Evolutionary conservation across 176 grass and related monocot genomes (phyloP).

Genomic region (sorghum (Sorghum bicolor)): DNA sequence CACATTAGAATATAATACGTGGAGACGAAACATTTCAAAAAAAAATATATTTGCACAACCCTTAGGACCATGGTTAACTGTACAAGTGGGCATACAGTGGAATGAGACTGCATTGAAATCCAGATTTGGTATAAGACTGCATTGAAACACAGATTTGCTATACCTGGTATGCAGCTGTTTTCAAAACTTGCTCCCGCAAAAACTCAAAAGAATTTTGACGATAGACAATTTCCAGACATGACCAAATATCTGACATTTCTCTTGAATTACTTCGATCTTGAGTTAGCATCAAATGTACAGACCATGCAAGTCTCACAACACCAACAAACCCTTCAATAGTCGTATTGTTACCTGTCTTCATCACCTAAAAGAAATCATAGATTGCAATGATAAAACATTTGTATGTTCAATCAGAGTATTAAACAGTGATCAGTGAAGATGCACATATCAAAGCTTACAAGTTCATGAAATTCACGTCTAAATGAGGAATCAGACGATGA

Average conservation of each 20-base stretch:
- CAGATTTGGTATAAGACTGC: constrained; percentile 20
- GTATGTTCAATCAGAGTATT: constrained; percentile 13
- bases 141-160: neutral
- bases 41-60: neutral
- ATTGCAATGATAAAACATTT: constrained; percentile 25
- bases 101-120: neutral
- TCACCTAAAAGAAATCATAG: constrained; percentile 52
- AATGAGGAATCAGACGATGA: constrained; percentile 71
- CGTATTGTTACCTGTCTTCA: constrained; percentile 56
- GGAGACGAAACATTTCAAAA: neutral
- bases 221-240: constrained; percentile 76
- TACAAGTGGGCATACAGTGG: constrained; percentile 1
- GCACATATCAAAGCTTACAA: constrained; percentile 50
- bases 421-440: constrained; percentile 15
- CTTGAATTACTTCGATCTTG: constrained; percentile 65
- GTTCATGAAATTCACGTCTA: constrained; percentile 83
- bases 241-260: constrained; percentile 53
- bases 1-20: neutral
- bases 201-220: constrained; percentile 74
- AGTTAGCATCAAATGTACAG: constrained; percentile 85
- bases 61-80: constrained; percentile 1
- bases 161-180: constrained; percentile 89
- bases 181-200: constrained; percentile 58
- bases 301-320: constrained; percentile 81
- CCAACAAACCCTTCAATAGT: constrained; percentile 73